These are phyloP conservation scores for Kwoniella mangroviensis DNA, from an alignment of 768 basidiomycete genomes.

Conservation along the genomic window DNA sequence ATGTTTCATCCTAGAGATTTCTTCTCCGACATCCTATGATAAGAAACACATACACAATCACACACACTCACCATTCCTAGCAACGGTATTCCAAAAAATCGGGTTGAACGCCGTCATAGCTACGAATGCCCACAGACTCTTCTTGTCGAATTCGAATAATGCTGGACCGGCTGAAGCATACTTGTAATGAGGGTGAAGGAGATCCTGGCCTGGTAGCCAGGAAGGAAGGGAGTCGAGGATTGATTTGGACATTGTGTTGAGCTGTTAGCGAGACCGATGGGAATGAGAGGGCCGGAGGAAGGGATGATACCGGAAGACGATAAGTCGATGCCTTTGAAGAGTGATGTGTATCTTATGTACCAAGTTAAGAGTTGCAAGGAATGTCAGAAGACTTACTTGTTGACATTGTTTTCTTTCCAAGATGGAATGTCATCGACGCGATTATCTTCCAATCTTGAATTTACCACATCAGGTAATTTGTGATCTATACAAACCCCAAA, in stretches of 20 bases:
- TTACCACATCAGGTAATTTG: slow-evolving; percentile 7
- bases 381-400: slow-evolving; percentile 15
- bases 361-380: neutral
- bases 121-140: slow-evolving; percentile 71
- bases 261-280: neutral
- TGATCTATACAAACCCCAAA: slow-evolving; percentile 3
- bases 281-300: neutral
- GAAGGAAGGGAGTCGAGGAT: slow-evolving; percentile 31
- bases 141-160: slow-evolving; percentile 67
- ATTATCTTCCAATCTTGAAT: neutral
- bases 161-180: slow-evolving; percentile 8
- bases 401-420: slow-evolving; percentile 2
- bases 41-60: neutral
- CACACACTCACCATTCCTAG: slow-evolving; percentile 76
- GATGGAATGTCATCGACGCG: neutral
- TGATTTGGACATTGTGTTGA: slow-evolving; percentile 18
- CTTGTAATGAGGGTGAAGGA: slow-evolving; percentile 10
- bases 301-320: too few species aligned
- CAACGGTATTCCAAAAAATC: slow-evolving; percentile 92
- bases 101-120: slow-evolving; percentile 85
- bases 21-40: too few species aligned
- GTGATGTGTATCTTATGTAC: too few species aligned
- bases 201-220: slow-evolving; percentile 41
- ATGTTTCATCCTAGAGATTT: too few species aligned
- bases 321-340: too few species aligned